phyloP scores from a whole-genome alignment of 108 stramenopile genomes.

The Cyclostephanos tholiformis region DNA sequence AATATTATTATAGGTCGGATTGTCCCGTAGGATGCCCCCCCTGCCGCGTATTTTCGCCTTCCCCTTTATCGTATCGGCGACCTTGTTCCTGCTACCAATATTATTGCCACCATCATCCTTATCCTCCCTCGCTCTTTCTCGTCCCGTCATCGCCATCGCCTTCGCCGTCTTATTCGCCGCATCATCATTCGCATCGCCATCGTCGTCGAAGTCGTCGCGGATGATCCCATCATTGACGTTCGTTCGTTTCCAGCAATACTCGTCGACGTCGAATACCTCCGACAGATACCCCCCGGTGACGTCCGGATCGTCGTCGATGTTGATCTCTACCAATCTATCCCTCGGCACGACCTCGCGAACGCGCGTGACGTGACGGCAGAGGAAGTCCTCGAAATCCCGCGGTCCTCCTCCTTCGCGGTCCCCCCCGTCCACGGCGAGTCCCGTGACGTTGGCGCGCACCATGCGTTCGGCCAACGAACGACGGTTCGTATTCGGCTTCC shows the following conservation, averaged over 20 bases:
- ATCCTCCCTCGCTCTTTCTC: too few relatives aligned
- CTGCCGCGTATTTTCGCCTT: too few relatives aligned
- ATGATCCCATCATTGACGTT: conserved; percentile 26
- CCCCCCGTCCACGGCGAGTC: background rate
- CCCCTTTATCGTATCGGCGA: too few relatives aligned
- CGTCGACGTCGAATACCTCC: conserved; percentile 27
- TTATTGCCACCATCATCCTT: too few relatives aligned
- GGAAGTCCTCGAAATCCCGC: conserved; percentile 14
- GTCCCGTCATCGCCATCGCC: too few relatives aligned
- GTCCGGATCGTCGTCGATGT: conserved; percentile 21
- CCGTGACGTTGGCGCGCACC: background rate
- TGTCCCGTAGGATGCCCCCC: too few relatives aligned
- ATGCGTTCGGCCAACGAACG: conserved; percentile 4
- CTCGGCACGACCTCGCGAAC: conserved; percentile 15
- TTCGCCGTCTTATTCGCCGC: too few relatives aligned
- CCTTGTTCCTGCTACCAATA: too few relatives aligned
- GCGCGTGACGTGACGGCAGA: conserved; percentile 26
- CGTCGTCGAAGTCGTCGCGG: too few relatives aligned
- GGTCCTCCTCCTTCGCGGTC: too few relatives aligned
- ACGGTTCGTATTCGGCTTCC: conserved; percentile 12
- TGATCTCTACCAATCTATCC: conserved; percentile 24
- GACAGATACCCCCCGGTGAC: background rate
- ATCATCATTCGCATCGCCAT: too few relatives aligned
- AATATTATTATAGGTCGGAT: too few relatives aligned
- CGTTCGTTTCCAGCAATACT: conserved; percentile 13